phyloP scores from a whole-genome alignment of 495 filamentous ascomycete species.

The Saxispiralis lemnorum region DNA sequence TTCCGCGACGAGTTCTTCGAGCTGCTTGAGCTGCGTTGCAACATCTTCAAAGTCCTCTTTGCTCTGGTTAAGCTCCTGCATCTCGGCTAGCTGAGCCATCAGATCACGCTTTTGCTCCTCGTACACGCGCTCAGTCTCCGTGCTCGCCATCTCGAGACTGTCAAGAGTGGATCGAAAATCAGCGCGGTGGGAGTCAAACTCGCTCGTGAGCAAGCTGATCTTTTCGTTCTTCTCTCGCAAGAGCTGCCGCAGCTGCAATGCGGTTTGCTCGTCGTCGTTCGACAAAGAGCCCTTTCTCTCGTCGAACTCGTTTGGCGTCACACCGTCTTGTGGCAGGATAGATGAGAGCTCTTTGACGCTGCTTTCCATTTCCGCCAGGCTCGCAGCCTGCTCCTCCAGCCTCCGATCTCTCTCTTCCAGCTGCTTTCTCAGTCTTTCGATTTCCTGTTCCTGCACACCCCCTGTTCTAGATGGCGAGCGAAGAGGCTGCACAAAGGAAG shows the following conservation, averaged over 20 bases:
- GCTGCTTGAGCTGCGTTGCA: slow-evolving; percentile 73
- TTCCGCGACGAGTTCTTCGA: slow-evolving; percentile 91
- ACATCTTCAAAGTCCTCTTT: slow-evolving; percentile 67
- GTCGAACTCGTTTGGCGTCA: slow-evolving; percentile 15
- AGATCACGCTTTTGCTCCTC: slow-evolving; percentile 82
- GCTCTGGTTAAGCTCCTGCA: slow-evolving; percentile 48
- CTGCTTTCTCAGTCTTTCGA: slow-evolving; percentile 46
- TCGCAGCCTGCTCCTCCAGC: slow-evolving; percentile 66
- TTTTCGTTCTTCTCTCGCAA: slow-evolving; percentile 93
- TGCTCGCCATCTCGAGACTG: slow-evolving; percentile 85
- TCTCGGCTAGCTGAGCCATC: slow-evolving; percentile 63
- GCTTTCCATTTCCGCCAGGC: slow-evolving; percentile 69
- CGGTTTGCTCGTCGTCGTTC: slow-evolving; percentile 63
- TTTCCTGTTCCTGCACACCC: slow-evolving; percentile 38
- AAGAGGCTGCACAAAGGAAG: slow-evolving; percentile 14
- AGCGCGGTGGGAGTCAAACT: slow-evolving; percentile 88
- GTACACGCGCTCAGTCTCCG: slow-evolving; percentile 95
- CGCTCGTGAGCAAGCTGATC: slow-evolving; percentile 74
- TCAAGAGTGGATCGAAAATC: slow-evolving; percentile 96
- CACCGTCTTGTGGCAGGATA: slow-evolving; percentile 28
- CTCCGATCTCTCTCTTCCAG: slow-evolving; percentile 73
- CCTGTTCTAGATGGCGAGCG: slow-evolving; percentile 12
- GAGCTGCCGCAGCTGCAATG: slow-evolving; percentile 55
- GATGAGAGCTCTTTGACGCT: slow-evolving; percentile 58
- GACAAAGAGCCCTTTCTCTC: not conserved